Base-by-base conservation (phyloP, 202 grass and related monocot species). In the Schoenoplectus tabernaemontani region DNA sequence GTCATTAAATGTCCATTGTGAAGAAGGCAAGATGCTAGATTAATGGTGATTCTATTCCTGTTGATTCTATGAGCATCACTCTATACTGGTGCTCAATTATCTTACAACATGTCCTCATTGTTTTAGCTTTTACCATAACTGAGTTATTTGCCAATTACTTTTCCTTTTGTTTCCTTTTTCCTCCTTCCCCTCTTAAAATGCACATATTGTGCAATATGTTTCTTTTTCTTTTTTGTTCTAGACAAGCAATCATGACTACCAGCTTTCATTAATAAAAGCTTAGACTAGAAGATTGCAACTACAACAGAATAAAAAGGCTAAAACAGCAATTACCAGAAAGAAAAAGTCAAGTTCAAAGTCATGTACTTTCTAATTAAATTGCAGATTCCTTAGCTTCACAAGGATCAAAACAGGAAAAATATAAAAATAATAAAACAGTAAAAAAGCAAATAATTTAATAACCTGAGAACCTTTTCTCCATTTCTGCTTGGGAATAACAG, bases 391-490 rank as follows among this genome's bases (percentile, higher is more conserved):
- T 51, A 51, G 48, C 48, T 51, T 7, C 30, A 67, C 38, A 56
- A 68, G 5, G 9, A 82, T 85, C 42, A 84, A 24, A 24, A 73
- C 82, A 38, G 53, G 32, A 1, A 53, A 28, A 83, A 48, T 51
- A 13, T 23, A 42, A 9, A 42, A 51, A 65, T 57, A 59, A 32
- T 19, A 50, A 65, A 77, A 62, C 32, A 37, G 34, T 56, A 60
- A 11, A 59, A 39, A 37, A 57, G 4, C 0, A 83, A 86, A 85
- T 13, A 33, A 59, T n/a, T n/a, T 86, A 81, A 60, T 79, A 82
- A 99, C 96, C 96, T 99, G 96, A 24, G 96, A 99, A 82, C 96
- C 96, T 85, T 99, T 99, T 79, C 91, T 95, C 96, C 96, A 99
- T 94, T 89, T 92, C 59, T 89, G 81, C 78, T 91, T 89, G 17